Percentiles rank a stretch among this genome's conserved stretches.
Conservation (phyloP, 2,329 filamentous ascomycete species). For the Exophiala aquamarina region DNA sequence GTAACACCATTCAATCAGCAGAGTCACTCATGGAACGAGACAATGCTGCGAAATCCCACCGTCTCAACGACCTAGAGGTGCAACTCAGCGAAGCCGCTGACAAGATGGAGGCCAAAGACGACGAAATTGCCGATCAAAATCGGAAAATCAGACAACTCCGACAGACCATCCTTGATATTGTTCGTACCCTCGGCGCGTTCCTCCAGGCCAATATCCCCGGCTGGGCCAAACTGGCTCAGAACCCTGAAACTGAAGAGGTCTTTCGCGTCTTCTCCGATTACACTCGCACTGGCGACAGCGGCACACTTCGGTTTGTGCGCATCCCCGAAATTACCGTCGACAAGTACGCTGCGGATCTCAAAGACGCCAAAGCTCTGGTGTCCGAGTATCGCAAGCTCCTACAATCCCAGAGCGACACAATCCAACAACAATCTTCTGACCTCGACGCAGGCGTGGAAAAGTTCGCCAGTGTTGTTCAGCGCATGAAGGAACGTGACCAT, state of each 20-base stretch:
- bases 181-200: constrained; percentile 20
- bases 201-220: constrained; percentile 15
- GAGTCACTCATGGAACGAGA: constrained; percentile 23
- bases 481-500: constrained; percentile 19
- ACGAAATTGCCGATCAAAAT: constrained; percentile 14
- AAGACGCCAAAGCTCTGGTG: constrained; percentile 9
- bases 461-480: constrained; percentile 9
- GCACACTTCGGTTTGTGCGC: constrained; percentile 12
- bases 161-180: constrained; percentile 18
- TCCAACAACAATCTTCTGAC: constrained; percentile 17
- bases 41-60: constrained; percentile 8
- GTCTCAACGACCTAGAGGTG: constrained; percentile 17
- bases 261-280: constrained; percentile 22
- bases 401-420: constrained; percentile 12
- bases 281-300: constrained; percentile 1
- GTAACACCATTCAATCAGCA: constrained; percentile 18
- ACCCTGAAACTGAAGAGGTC: constrained; percentile 19
- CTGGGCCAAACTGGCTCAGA: constrained; percentile 9
- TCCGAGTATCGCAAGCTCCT: constrained; percentile 18
- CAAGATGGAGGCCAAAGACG: constrained; percentile 15
- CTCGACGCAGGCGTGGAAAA: constrained; percentile 11
- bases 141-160: constrained; percentile 14
- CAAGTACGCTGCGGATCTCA: constrained; percentile 7
- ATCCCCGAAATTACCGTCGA: constrained; percentile 18
- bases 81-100: constrained; percentile 11